Evolutionary conservation across 1,284 basidiomycete species (phyloP).

Genomic region (Singerocomus inundabilis): DNA sequence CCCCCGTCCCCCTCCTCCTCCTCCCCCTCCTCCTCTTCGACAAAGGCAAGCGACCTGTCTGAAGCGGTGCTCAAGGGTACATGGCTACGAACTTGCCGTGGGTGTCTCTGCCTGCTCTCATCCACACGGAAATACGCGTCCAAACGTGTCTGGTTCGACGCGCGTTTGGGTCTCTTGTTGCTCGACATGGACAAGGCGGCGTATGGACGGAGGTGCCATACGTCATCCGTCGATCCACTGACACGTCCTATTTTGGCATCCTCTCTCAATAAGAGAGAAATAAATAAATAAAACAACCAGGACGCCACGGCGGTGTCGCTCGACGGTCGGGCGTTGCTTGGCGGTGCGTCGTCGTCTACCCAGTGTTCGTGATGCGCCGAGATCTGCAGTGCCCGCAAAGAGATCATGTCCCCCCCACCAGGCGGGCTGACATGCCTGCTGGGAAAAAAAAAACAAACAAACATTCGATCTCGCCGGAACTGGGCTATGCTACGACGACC

Average conservation of each 20-base stretch:
- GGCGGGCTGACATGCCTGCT: too few relatives aligned
- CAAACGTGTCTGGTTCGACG: constrained; percentile 21
- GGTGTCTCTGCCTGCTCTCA: constrained; percentile 6
- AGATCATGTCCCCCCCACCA: too few relatives aligned
- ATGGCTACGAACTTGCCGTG: constrained; percentile 17
- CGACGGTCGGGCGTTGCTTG: too few relatives aligned
- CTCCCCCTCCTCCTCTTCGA: too few relatives aligned
- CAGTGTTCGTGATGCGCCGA: too few relatives aligned
- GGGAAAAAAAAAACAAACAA: constrained; percentile 13
- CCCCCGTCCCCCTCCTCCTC: too few relatives aligned
- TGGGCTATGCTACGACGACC: constrained; percentile 27
- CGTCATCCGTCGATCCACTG: constrained; percentile 31
- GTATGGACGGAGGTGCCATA: constrained; percentile 27
- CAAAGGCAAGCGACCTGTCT: constrained; percentile 17
- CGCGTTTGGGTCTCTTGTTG: constrained; percentile 24
- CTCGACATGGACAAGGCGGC: constrained; percentile 15
- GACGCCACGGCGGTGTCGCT: too few relatives aligned
- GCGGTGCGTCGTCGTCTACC: too few relatives aligned
- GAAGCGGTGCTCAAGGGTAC: constrained; percentile 14
- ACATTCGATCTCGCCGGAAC: constrained; percentile 33
- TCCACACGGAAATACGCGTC: constrained; percentile 29
- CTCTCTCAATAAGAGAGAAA: too few relatives aligned
- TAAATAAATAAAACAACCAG: too few relatives aligned
- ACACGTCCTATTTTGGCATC: constrained; percentile 26
- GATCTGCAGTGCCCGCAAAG: too few relatives aligned